These are phyloP conservation scores for Hypoxylon sp. DNA, from an alignment of 2,329 filamentous ascomycete genomes.

Conservation along the genomic window DNA sequence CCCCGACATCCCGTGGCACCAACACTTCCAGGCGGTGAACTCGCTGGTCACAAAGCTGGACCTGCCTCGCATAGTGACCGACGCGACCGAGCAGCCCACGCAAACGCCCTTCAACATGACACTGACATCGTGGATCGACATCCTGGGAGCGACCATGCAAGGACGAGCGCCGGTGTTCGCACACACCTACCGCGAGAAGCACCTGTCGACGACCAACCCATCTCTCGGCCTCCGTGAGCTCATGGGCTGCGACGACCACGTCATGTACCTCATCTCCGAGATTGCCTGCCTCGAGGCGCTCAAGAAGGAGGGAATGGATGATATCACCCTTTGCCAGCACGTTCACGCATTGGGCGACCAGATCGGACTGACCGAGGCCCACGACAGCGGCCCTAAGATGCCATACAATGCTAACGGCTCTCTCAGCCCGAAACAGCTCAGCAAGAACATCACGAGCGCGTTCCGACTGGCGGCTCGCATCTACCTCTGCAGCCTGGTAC, in stretches of 20 bases:
- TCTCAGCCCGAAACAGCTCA: slow-evolving; percentile 82
- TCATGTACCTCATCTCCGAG: slow-evolving; percentile 98
- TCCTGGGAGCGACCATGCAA: slow-evolving; percentile 91
- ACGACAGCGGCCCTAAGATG: slow-evolving; percentile 64
- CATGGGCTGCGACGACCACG: slow-evolving; percentile 96
- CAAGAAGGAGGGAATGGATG: slow-evolving; percentile 82
- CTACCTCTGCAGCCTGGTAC: slow-evolving; percentile 95
- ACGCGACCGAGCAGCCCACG: slow-evolving; percentile 63
- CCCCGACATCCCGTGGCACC: slow-evolving; percentile 94
- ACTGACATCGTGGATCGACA: slow-evolving; percentile 93
- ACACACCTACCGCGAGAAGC: slow-evolving; percentile 94
- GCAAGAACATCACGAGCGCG: slow-evolving; percentile 85
- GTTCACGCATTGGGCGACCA: slow-evolving; percentile 88
- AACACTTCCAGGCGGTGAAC: slow-evolving; percentile 92
- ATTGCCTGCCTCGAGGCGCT: slow-evolving; percentile 94
- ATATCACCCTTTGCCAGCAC: slow-evolving; percentile 86
- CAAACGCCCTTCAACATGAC: slow-evolving; percentile 95
- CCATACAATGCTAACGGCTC: slow-evolving; percentile 74
- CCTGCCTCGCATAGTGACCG: slow-evolving; percentile 72
- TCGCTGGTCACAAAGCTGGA: slow-evolving; percentile 86
- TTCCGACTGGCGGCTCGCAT: slow-evolving; percentile 94
- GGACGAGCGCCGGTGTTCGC: slow-evolving; percentile 87
- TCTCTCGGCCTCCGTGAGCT: slow-evolving; percentile 83
- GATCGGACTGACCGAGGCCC: slow-evolving; percentile 80
- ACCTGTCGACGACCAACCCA: slow-evolving; percentile 71